Conservation (phyloP, 148 eudicot genomes). For the Cornus florida region DNA sequence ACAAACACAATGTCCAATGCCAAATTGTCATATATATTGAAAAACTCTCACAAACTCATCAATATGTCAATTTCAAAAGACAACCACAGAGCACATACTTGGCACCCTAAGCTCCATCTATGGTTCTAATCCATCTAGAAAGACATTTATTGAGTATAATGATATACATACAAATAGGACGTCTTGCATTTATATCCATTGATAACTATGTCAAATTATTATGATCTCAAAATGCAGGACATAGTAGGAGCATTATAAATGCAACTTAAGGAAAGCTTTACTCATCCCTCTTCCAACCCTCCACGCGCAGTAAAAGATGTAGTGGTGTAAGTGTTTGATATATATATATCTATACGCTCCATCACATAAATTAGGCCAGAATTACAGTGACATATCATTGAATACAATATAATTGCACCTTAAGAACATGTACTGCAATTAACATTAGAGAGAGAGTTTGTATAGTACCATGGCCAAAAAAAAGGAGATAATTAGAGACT, state of each 20-base stretch:
- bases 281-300: constrained; percentile 11
- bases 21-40: constrained; percentile 24
- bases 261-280: constrained; percentile 5
- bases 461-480: constrained; percentile 34
- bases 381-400: constrained; percentile 17
- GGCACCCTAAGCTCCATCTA: not conserved
- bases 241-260: not conserved
- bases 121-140: not conserved
- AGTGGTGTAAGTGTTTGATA: not conserved
- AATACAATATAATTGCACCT: constrained; percentile 24
- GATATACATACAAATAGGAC: constrained; percentile 2
- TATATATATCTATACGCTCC: constrained; percentile 1
- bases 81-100: constrained; percentile 15
- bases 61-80: constrained; percentile 9
- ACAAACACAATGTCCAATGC: constrained; percentile 15
- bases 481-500: constrained; percentile 16
- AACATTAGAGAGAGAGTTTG: constrained; percentile 12
- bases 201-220: not conserved
- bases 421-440: constrained; percentile 12
- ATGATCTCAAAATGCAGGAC: not conserved
- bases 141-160: not conserved
- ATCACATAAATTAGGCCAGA: constrained; percentile 26
- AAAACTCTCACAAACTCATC: constrained; percentile 17
- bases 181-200: not conserved
- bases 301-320: constrained; percentile 28